phyloP scores from a whole-genome alignment of 1,139 yeast species.

The Saccharomyces hybrid region DNA sequence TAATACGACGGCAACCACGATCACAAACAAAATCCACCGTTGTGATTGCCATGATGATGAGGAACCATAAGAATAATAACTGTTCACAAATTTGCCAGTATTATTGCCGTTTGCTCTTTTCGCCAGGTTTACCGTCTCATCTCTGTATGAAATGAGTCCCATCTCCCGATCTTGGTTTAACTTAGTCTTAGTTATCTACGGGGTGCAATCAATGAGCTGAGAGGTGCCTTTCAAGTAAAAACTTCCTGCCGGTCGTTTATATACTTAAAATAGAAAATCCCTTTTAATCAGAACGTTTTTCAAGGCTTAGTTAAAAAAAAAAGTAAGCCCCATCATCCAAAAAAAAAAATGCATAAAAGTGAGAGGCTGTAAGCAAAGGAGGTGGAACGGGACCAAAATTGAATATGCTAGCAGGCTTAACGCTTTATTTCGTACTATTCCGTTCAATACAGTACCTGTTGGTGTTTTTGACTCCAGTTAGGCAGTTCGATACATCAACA shows the following conservation, averaged over 20 bases:
- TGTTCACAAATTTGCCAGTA: background rate
- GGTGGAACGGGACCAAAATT: background rate
- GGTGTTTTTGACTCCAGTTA: slow-evolving; percentile 35
- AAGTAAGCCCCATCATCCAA: background rate
- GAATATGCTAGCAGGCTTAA: background rate
- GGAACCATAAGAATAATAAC: background rate
- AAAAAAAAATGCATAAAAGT: background rate
- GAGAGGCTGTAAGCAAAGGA: background rate
- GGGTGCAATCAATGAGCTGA: background rate
- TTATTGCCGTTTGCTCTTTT: background rate
- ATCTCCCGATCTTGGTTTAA: background rate
- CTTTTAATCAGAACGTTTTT: background rate
- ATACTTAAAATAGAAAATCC: slow-evolving; percentile 1
- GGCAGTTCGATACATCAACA: slow-evolving; percentile 46
- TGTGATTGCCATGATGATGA: slow-evolving; percentile 18
- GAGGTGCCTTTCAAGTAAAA: background rate
- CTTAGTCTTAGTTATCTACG: background rate
- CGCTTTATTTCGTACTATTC: slow-evolving; percentile 29
- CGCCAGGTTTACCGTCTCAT: background rate
- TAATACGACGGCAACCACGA: slow-evolving; percentile 40
- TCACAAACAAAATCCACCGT: slow-evolving; percentile 42
- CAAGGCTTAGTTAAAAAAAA: background rate
- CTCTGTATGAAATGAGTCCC: background rate
- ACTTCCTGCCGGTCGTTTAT: background rate
- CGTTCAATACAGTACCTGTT: slow-evolving; percentile 36